These are phyloP conservation scores for Buxus sempervirens DNA, from an alignment of 164 flowering plant genomes.

Conservation along the genomic window DNA sequence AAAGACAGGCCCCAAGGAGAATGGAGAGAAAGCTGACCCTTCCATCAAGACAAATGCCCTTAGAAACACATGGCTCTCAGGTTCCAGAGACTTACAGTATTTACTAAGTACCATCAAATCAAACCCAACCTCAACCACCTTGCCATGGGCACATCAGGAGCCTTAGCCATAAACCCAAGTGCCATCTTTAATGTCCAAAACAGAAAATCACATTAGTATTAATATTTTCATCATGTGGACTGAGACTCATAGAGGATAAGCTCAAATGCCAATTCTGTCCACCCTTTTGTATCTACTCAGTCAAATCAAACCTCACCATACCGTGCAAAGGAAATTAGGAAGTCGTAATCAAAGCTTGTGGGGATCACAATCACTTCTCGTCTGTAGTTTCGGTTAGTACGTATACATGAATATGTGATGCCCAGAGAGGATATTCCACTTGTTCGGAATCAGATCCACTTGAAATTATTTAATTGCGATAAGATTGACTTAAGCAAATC, in stretches of 20 bases:
- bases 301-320: no score
- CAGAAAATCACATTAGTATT: not conserved
- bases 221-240: not conserved
- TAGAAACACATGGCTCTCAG: constrained; percentile 3
- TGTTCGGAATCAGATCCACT: not conserved
- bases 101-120: constrained; percentile 11
- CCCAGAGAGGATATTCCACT: not conserved
- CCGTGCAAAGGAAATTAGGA: not conserved
- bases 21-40: not conserved
- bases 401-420: not conserved
- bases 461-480: not conserved
- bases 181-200: not conserved
- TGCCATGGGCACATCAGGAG: constrained; percentile 2
- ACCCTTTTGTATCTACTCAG: not conserved
- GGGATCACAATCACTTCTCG: not conserved
- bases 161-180: not conserved
- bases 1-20: constrained; percentile 2
- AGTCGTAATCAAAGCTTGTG: not conserved
- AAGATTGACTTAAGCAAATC: no score
- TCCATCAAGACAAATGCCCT: not conserved
- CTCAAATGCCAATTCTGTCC: not conserved
- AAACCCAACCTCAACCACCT: constrained; percentile 10
- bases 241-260: not conserved
- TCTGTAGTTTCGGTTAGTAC: not conserved
- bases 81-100: not conserved